Conservation (phyloP, 169 alveolate species). For the Plasmodium malariae region DNA sequence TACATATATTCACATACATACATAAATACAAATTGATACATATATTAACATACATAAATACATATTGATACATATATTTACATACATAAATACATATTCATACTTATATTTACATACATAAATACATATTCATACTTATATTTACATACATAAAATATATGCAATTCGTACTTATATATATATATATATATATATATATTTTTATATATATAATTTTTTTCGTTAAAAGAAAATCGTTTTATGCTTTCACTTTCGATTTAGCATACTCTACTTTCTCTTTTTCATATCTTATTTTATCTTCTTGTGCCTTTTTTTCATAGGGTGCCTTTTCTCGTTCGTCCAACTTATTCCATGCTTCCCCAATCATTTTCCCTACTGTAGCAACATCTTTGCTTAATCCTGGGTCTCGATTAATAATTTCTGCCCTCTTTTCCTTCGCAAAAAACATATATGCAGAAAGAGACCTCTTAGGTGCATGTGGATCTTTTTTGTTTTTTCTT, state of each 20-base stretch:
- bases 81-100: background rate
- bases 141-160: too few relatives aligned
- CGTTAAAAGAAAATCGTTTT: conserved; percentile 3
- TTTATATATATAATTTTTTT: conserved; percentile 4
- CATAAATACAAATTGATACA: background rate
- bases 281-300: conserved; percentile 91
- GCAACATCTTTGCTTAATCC: conserved; percentile 91
- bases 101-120: background rate
- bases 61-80: background rate
- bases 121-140: background rate
- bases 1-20: background rate
- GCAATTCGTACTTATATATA: too few relatives aligned
- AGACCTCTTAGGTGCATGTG: conserved; percentile 92
- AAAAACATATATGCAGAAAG: conserved; percentile 92
- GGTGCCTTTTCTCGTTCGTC: conserved; percentile 90
- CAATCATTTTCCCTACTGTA: conserved; percentile 92
- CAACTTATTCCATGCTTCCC: conserved; percentile 92
- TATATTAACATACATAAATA: background rate
- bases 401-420: conserved; percentile 88
- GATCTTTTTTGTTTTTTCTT: conserved; percentile 89
- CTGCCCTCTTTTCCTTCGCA: conserved; percentile 91
- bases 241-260: conserved; percentile 53
- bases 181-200: conserved; percentile 6
- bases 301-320: conserved; percentile 91
- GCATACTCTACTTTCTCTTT: conserved; percentile 89